These are phyloP conservation scores for Botrytis aclada DNA, from an alignment of 2,329 filamentous ascomycete species.

Conservation along the genomic window DNA sequence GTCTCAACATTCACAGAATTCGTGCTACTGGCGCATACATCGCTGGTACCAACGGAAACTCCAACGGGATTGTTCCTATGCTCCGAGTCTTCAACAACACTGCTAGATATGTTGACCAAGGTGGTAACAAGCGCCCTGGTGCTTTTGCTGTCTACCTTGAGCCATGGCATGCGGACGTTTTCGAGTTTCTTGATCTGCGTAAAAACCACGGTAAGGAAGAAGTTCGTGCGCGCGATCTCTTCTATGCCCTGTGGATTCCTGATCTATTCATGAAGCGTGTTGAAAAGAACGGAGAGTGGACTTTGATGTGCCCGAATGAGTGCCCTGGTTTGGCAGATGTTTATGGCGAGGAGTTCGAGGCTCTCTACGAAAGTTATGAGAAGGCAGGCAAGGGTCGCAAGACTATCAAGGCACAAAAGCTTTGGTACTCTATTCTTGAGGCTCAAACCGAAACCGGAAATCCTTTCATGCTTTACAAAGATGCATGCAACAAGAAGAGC, in stretches of 20 bases:
- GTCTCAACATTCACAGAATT: slow-evolving; percentile 93
- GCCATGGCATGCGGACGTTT: slow-evolving; percentile 97
- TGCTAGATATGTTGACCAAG: slow-evolving; percentile 96
- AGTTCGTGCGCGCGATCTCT: slow-evolving; percentile 91
- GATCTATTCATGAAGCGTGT: slow-evolving; percentile 99
- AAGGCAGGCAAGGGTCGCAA: slow-evolving; percentile 80
- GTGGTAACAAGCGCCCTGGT: slow-evolving; percentile 97
- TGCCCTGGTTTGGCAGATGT: slow-evolving; percentile 92
- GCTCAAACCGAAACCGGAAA: slow-evolving; percentile 98
- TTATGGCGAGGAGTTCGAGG: slow-evolving; percentile 96
- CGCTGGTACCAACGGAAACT: slow-evolving; percentile 95
- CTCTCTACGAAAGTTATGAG: slow-evolving; percentile 91
- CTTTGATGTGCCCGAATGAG: slow-evolving; percentile 96
- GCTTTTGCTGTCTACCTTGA: slow-evolving; percentile 99
- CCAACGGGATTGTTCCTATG: slow-evolving; percentile 97
- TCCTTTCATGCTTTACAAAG: slow-evolving; percentile 99
- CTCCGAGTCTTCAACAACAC: slow-evolving; percentile 99
- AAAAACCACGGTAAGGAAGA: slow-evolving; percentile 99
- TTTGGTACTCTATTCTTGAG: slow-evolving; percentile 98
- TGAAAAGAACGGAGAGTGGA: slow-evolving; percentile 95
- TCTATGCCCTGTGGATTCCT: slow-evolving; percentile 97
- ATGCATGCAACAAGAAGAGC: slow-evolving; percentile 96
- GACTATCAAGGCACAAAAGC: slow-evolving; percentile 95
- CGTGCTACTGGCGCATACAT: slow-evolving; percentile 98
- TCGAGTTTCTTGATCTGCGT: slow-evolving; percentile 93